Evolutionary conservation across 371 early-diverging fungal species (phyloP), one percentile per base, ranked within the genome.

Genomic region (Lichtheimia ramosa): DNA sequence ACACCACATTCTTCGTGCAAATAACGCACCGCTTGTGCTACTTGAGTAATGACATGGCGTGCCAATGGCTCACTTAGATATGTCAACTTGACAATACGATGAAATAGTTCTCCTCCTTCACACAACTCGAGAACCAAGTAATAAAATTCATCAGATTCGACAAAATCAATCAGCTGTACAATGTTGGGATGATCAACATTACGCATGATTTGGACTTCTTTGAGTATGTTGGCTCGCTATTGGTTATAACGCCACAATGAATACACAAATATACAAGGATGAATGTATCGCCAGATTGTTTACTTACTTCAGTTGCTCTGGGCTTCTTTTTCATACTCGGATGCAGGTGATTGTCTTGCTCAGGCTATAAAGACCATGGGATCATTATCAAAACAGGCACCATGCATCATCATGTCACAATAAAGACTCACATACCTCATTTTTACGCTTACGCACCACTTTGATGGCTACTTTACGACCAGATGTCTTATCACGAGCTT

Each of bases 181-280:
- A 97, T 90, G 43, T 91, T 89, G 23, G 83, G 77, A 65, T 95
- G 94, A 27, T 79, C 82, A 24, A 96, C 66, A 54, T 86, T 86
- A n/a, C 90, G 84, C 83, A 95, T 92, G 61, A 96, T 92, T 50
- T 85, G 78, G 0, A 90, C 86, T 66, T 97, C 98, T 70, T 94
- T 93, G 56, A 90, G 79, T 51, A 95, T 86, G 65, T 85, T 87
- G 55, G 86, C 87, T 56, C 86, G 80, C 89, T 93, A 77, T 50
- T 58, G 21, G 6, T 41, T 50, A 21, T 51, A 34, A 34, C 34
- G 34, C 34, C 34, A 39, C 56, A 53, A 49, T 56, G 48, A 48
- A 60, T 54, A 27, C 48, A 6, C 48, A 6, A 41, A 13, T 21
- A 56, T 40, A 43, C 6, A 21, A 24, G 14, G 20, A 34, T 43